These are phyloP conservation scores for Panaeolus cyanescens DNA, from an alignment of 768 basidiomycete species.

Conservation along the genomic window DNA sequence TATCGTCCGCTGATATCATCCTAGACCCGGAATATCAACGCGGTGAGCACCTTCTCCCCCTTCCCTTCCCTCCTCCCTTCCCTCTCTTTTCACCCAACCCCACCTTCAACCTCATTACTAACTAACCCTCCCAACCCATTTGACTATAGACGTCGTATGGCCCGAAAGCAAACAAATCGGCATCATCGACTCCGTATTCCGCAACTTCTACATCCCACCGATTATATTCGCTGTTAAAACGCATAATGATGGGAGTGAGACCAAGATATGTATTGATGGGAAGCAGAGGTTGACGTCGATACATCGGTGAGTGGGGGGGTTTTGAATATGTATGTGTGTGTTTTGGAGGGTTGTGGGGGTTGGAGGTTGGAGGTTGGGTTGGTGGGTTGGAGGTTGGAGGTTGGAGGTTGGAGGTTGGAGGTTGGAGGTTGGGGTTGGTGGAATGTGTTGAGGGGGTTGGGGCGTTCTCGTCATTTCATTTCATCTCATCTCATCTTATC, in stretches of 20 bases:
- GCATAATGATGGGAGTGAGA: conserved; percentile 64
- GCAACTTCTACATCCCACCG: conserved; percentile 61
- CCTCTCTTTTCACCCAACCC: neutral
- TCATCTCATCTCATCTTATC: too few relatives aligned
- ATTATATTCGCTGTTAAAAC: conserved; percentile 45
- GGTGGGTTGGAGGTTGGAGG: too few relatives aligned
- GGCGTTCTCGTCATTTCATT: too few relatives aligned
- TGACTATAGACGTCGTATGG: conserved; percentile 71
- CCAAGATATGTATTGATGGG: conserved; percentile 74
- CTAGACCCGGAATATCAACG: conserved; percentile 81
- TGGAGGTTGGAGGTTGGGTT: too few relatives aligned
- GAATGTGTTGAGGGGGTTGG: too few relatives aligned
- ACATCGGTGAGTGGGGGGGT: conserved; percentile 45
- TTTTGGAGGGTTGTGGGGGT: neutral
- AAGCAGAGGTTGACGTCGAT: conserved; percentile 83
- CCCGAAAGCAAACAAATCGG: conserved; percentile 72
- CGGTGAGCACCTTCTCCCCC: conserved; percentile 37
- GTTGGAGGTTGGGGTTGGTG: too few relatives aligned
- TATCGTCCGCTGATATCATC: conserved; percentile 62
- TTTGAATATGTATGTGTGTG: neutral
- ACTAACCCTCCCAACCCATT: neutral
- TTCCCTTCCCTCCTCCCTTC: neutral
- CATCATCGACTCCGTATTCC: conserved; percentile 76
- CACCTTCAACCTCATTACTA: too few relatives aligned
- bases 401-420: too few relatives aligned